These are phyloP conservation scores for Annona squamosa DNA, from an alignment of 164 flowering plant genomes.

Conservation along the genomic window DNA sequence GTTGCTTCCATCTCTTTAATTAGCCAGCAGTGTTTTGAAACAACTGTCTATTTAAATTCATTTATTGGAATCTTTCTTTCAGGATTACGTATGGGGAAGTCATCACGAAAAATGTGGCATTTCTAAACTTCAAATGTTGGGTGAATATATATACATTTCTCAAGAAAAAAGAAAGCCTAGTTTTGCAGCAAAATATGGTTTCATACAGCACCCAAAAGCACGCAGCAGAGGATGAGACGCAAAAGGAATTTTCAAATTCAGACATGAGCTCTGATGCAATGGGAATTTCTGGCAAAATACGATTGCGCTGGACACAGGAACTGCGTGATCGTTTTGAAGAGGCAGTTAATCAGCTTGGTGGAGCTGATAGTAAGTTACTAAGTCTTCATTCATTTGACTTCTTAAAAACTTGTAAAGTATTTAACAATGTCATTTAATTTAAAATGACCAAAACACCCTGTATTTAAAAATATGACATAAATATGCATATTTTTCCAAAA, in stretches of 20 bases:
- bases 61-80: not conserved
- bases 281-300: constrained; percentile 34
- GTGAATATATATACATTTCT: not conserved
- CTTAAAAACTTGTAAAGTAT: too few species aligned
- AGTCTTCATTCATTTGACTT: not conserved
- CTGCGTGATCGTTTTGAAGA: constrained; percentile 54
- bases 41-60: not conserved
- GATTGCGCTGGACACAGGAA: constrained; percentile 65
- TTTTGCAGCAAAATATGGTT: not conserved
- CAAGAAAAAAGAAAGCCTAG: not conserved
- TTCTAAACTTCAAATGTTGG: not conserved
- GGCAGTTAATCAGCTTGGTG: constrained; percentile 64
- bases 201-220: not conserved
- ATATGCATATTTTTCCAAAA: too few species aligned
- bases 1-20: too few species aligned
- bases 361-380: constrained; percentile 58
- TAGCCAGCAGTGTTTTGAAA: too few species aligned
- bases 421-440: too few species aligned
- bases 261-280: constrained; percentile 30
- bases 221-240: not conserved
- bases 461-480: too few species aligned
- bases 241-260: not conserved
- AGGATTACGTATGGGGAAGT: not conserved
- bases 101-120: not conserved
- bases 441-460: too few species aligned